phyloP scores from a whole-genome alignment of 495 filamentous ascomycete genomes.

The Cairneyella variabilis region DNA sequence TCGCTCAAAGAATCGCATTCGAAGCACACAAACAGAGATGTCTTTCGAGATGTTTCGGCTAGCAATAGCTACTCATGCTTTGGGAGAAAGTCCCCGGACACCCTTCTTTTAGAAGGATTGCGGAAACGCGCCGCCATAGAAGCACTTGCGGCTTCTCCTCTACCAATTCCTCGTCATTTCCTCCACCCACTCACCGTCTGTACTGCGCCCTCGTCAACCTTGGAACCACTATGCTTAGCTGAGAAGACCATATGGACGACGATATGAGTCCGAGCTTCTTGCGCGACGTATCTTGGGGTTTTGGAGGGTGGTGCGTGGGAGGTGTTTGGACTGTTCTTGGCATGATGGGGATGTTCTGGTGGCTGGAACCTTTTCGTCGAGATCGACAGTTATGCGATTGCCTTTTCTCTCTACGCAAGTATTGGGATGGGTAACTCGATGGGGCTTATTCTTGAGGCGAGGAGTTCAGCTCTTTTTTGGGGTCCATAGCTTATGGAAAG shows the following conservation, averaged over 20 bases:
- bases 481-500: constrained; percentile 69
- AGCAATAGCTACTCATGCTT: constrained; percentile 56
- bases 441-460: constrained; percentile 99
- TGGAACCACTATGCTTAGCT: constrained; percentile 11
- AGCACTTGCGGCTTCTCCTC: constrained; percentile 60
- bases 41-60: constrained; percentile 33
- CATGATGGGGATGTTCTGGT: constrained; percentile 24
- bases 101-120: constrained; percentile 57
- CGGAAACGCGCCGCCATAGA: constrained; percentile 99
- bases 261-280: constrained; percentile 79
- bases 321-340: constrained; percentile 33
- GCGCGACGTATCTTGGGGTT: constrained; percentile 32
- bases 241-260: constrained; percentile 63
- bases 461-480: constrained; percentile 59
- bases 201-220: constrained; percentile 25
- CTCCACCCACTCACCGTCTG: constrained; percentile 38
- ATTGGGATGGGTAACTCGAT: constrained; percentile 90
- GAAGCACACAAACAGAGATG: constrained; percentile 95
- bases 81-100: constrained; percentile 99
- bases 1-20: constrained; percentile 99
- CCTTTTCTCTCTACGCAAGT: constrained; percentile 40
- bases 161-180: constrained; percentile 58
- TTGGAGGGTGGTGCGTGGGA: constrained; percentile 28
- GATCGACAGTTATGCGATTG: constrained; percentile 99
- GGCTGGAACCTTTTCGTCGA: constrained; percentile 71